These are phyloP conservation scores for Spathaspora passalidarum DNA, from an alignment of 805 yeast genomes.

Conservation along the genomic window DNA sequence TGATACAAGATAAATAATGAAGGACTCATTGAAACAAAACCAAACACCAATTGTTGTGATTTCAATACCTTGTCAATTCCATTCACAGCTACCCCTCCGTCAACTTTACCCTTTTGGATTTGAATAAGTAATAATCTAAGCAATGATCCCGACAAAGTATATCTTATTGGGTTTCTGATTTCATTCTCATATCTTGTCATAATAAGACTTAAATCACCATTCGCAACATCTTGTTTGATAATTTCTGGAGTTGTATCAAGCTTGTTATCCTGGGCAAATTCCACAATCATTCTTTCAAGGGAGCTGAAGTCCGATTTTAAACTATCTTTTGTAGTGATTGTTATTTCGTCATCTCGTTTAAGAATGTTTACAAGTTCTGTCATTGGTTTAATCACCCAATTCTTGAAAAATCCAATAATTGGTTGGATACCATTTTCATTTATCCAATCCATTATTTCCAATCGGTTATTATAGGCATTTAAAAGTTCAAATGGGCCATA, in stretches of 20 bases:
- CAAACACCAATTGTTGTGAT: slow-evolving; percentile 93
- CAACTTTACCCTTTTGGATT: slow-evolving; percentile 94
- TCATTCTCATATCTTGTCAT: slow-evolving; percentile 80
- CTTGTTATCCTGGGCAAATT: slow-evolving; percentile 42
- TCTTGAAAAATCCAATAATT: slow-evolving; percentile 59
- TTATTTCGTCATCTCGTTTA: slow-evolving; percentile 71
- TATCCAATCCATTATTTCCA: slow-evolving; percentile 54
- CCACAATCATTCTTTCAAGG: slow-evolving; percentile 83
- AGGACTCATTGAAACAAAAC: slow-evolving; percentile 86
- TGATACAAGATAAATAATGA: slow-evolving; percentile 58
- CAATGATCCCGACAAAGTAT: slow-evolving; percentile 65
- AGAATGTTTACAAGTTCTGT: slow-evolving; percentile 71
- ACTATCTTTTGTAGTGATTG: slow-evolving; percentile 77
- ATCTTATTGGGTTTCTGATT: slow-evolving; percentile 63
- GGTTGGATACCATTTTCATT: slow-evolving; percentile 62
- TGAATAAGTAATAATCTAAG: slow-evolving; percentile 80
- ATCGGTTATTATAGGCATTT: slow-evolving; percentile 48
- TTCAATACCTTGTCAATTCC: slow-evolving; percentile 89
- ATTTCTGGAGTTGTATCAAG: slow-evolving; percentile 14
- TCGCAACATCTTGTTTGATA: slow-evolving; percentile 49
- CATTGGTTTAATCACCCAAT: slow-evolving; percentile 83
- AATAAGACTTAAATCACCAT: slow-evolving; percentile 77
- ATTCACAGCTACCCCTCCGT: slow-evolving; percentile 82
- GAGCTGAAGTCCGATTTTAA: slow-evolving; percentile 75
- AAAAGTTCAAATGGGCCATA: slow-evolving; percentile 54